A percentile compares a stretch with the other conserved stretches of the same genome.
Conservation (phyloP, 768 basidiomycete species). For the Cystofilobasidium macerans region DNA sequence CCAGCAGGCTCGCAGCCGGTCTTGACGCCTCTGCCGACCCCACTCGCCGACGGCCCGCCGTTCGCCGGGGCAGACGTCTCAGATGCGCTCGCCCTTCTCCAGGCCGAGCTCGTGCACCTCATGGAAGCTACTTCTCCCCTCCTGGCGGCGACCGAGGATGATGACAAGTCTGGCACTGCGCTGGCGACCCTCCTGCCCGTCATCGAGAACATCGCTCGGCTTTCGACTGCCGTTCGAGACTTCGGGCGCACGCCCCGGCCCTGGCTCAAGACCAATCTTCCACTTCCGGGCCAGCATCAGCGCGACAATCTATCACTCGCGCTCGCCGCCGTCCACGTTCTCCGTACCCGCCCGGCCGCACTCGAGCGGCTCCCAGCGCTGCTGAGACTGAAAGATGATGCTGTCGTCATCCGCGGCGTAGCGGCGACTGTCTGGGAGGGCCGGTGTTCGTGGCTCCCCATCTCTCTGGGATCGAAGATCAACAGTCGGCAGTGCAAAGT, state of each 20-base stretch:
- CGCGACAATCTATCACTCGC: conserved; percentile 69
- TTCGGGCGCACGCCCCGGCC: conserved; percentile 6
- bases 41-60: background rate
- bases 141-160: conserved; percentile 14
- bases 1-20: conserved; percentile 19
- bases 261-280: conserved; percentile 40
- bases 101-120: conserved; percentile 4
- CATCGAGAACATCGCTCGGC: conserved; percentile 4
- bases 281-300: conserved; percentile 73
- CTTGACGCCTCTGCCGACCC: conserved; percentile 23
- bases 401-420: conserved; percentile 52
- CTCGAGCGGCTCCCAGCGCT: conserved; percentile 31
- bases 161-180: no score
- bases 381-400: conserved; percentile 43
- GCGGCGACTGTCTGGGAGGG: conserved; percentile 62
- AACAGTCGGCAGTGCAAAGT: conserved; percentile 38
- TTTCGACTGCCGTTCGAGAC: background rate
- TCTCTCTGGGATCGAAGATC: conserved; percentile 1
- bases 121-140: background rate
- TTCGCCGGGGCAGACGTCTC: background rate
- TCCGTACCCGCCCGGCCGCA: conserved; percentile 43
- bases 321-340: conserved; percentile 49
- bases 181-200: conserved; percentile 10
- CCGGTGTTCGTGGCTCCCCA: conserved; percentile 52
- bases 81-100: background rate